phyloP scores from a whole-genome alignment of 139 green algal species.

The Auxenochlorella pyrenoidosa region DNA sequence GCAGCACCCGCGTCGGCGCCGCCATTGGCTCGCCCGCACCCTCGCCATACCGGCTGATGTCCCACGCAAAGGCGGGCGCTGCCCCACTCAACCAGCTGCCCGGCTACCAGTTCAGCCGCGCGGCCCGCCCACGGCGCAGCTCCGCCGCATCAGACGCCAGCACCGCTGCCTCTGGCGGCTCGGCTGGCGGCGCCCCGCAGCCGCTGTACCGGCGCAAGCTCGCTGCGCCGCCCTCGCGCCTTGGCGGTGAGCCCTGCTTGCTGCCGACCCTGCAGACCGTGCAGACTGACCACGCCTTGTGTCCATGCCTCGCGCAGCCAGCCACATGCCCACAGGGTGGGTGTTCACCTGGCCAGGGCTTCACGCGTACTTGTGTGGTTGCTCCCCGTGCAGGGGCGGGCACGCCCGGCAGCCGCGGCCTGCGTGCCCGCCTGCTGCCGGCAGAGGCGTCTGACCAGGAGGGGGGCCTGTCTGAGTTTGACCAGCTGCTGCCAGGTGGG shows the following conservation, averaged over 20 bases:
- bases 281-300: too few species aligned
- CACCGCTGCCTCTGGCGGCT: background rate
- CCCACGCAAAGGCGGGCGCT: slow-evolving; percentile 8
- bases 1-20: background rate
- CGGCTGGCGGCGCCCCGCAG: background rate
- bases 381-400: background rate
- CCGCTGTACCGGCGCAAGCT: slow-evolving; percentile 28
- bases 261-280: background rate
- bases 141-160: background rate
- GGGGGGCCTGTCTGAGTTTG: slow-evolving; percentile 25
- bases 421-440: slow-evolving; percentile 26
- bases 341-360: background rate
- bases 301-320: background rate
- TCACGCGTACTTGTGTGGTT: too few species aligned
- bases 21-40: slow-evolving; percentile 19
- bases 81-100: slow-evolving; percentile 14
- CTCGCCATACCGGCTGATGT: slow-evolving; percentile 25
- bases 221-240: slow-evolving; percentile 3
- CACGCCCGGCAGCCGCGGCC: slow-evolving; percentile 30
- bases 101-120: slow-evolving; percentile 4
- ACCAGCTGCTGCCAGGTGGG: slow-evolving; percentile 28
- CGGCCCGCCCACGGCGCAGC: background rate
- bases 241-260: slow-evolving; percentile 18
- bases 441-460: background rate
- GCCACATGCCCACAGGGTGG: too few species aligned